A percentile compares a stretch with the other conserved stretches of the same genome.
Evolutionary conservation across 1,284 basidiomycete species (phyloP).

Genomic region (Leccinum variabile): DNA sequence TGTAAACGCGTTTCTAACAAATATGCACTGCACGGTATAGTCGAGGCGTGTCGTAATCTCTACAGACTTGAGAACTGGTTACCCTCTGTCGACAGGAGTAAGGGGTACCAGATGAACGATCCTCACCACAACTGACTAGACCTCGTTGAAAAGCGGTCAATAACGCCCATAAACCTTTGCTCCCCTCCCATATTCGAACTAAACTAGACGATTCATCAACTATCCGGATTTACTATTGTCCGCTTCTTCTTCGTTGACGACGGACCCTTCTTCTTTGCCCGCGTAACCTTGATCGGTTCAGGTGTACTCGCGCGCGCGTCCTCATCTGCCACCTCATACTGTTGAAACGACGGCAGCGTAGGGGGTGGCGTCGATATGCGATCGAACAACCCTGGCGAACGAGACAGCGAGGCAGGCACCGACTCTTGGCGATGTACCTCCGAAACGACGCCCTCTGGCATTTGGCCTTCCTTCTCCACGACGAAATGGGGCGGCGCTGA

Average conservation of each 20-base stretch:
- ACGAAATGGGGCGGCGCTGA: conserved; percentile 43
- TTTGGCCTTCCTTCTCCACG: conserved; percentile 81
- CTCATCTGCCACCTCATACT: conserved; percentile 55
- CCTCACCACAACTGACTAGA: too few species aligned
- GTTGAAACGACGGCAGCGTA: conserved; percentile 51
- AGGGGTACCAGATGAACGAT: too few species aligned
- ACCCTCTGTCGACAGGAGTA: too few species aligned
- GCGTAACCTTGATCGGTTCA: conserved; percentile 72
- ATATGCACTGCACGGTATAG: too few species aligned
- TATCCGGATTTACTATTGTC: conserved; percentile 27
- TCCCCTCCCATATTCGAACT: not conserved
- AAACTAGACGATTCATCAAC: conserved; percentile 10
- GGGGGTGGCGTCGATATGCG: conserved; percentile 40
- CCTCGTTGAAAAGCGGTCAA: not conserved
- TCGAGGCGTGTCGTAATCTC: too few species aligned
- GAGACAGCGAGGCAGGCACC: conserved; percentile 35
- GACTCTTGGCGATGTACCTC: conserved; percentile 23
- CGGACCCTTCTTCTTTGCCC: conserved; percentile 67
- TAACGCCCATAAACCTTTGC: not conserved
- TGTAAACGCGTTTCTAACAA: too few species aligned
- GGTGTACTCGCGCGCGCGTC: conserved; percentile 57
- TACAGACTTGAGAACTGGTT: too few species aligned
- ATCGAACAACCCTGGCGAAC: conserved; percentile 32
- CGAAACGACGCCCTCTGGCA: conserved; percentile 64
- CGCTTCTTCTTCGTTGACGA: conserved; percentile 64